Base-by-base conservation (phyloP, 1,284 basidiomycete genomes). In the Ustilago lituana region DNA sequence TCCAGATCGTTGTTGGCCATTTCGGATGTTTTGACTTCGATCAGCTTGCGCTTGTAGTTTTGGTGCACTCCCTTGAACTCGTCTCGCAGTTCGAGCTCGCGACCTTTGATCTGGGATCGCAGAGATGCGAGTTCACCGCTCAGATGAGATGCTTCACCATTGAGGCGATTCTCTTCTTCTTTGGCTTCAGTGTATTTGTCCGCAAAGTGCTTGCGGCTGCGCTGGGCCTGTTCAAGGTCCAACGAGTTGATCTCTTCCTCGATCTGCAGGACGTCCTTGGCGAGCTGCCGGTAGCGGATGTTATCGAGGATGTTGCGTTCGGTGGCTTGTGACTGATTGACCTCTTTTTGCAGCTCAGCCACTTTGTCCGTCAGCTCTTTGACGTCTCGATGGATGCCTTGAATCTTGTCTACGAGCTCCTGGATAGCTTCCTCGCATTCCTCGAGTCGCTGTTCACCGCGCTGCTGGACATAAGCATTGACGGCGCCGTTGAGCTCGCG, bases 11-110 rank as follows among this genome's bases (percentile, higher is more conserved):
- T 60, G 58, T 82, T 76, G 36, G 77, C 78, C 60, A 78, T 62
- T 33, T 76, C 72, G 5, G 70, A 73, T 6, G 77, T 76, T 87
- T 98, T 98, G 77, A 96, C 93, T 84, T 91, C 92, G 77, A 98
- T 89, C 46, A 98, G 86, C 81, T 98, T 94, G 64, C 91, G 89
- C 15, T 90, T 91, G 82, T 95, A 97, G 62, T 88, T 87, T 82
- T 90, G 90, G 76, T 91, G 88, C 70, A 94, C 88, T 58, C 93
- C 88, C 80, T 92, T 91, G 86, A 91, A 98, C 67, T 97, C 93
- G 67, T 86, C 87, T 58, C 83, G 81, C 26, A 94, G 84, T 79
- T 97, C 94, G 24, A 78, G 84, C 77, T 91, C 88, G 73, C 88
- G 85, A 14, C 86, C 86, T 43, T 66, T 67, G 60, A 77, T 73